Base-by-base conservation (phyloP, 2,329 filamentous ascomycete genomes). In the Diplodia mutila region DNA sequence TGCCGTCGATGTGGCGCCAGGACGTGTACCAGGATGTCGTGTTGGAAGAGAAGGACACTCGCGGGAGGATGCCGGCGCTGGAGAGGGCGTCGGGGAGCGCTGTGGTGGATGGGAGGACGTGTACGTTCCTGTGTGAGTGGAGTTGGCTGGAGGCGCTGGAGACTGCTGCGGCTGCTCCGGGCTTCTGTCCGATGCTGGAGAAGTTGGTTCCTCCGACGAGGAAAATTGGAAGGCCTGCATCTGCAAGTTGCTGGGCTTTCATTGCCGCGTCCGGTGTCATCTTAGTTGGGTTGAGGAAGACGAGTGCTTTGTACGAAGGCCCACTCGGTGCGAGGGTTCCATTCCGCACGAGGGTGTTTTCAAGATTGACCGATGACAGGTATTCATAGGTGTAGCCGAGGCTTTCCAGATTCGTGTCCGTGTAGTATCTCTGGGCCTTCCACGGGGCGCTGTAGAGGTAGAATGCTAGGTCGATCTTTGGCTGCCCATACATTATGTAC, bases 331-430 rank as follows among this genome's bases (percentile, higher is more conserved):
- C 82, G 2, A 85, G 75, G 2, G 76, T 67, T 0, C 73, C 73
- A 34, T 80, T 68, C 2, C 65, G 32, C 0, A 85, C 81, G 2
- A 70, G 67, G 0, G 82, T 81, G 14, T 77, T 77, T 1, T 66
- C 73, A 37, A 85, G 79, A 63, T 84, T 84, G 14, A 81, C 80
- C 0, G 82, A 80, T 2, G 75, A 77, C 0, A 85, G 73, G 68
- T 85, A 85, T 12, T 80, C 78, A 69, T 83, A 84, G 0, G 80
- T 76, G 68, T 75, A 82, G 0, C 80, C 70, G 8, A 67, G 61
- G 21, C 69, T 51, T 16, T 71, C 67, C 21, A 73, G 67, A 39
- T 71, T 71, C 2, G 61, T 63, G 3, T 69, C 69, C 18, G 65
- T 55, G 54, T 72, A 72, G 53, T 67, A 67, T 2, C 9, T 32